Conservation (phyloP, 345 rosid genomes). For the Hibiscus tridactylites region DNA sequence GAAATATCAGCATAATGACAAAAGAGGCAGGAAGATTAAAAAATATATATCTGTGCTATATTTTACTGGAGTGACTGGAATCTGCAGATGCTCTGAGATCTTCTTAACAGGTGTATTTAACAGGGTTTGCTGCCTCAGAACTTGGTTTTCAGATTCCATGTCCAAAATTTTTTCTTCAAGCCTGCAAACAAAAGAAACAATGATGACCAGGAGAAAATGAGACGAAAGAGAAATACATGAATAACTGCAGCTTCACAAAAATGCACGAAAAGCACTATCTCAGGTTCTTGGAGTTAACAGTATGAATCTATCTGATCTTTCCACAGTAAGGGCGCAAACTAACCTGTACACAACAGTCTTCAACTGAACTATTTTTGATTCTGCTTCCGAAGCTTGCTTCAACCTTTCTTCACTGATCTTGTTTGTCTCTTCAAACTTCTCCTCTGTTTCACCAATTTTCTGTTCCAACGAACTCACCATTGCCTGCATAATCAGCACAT, state of each 20-base stretch:
- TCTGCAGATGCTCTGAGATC: conserved; percentile 46
- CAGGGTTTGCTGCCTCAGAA: conserved; percentile 70
- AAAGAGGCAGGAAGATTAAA: not conserved
- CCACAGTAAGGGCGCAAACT: not conserved
- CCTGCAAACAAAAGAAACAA: conserved; percentile 43
- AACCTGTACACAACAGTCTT: conserved; percentile 90
- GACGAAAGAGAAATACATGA: not conserved
- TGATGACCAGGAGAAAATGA: not conserved
- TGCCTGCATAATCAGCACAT: conserved; percentile 44
- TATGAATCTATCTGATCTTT: not conserved
- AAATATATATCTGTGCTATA: not conserved
- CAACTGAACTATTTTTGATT: conserved; percentile 68
- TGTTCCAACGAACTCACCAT: conserved; percentile 70
- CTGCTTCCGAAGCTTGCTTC: conserved; percentile 90
- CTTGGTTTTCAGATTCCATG: conserved; percentile 75
- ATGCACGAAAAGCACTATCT: not conserved
- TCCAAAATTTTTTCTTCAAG: conserved; percentile 78
- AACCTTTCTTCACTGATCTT: conserved; percentile 82
- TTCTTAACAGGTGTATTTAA: conserved; percentile 41
- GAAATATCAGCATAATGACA: conserved; percentile 8
- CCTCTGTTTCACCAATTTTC: conserved; percentile 85
- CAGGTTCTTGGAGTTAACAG: not conserved
- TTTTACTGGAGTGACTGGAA: conserved; percentile 38
- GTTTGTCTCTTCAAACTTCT: conserved; percentile 67
- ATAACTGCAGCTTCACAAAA: not conserved